Conservation (phyloP, 805 yeast species). For the Monosporozyma unispora region DNA sequence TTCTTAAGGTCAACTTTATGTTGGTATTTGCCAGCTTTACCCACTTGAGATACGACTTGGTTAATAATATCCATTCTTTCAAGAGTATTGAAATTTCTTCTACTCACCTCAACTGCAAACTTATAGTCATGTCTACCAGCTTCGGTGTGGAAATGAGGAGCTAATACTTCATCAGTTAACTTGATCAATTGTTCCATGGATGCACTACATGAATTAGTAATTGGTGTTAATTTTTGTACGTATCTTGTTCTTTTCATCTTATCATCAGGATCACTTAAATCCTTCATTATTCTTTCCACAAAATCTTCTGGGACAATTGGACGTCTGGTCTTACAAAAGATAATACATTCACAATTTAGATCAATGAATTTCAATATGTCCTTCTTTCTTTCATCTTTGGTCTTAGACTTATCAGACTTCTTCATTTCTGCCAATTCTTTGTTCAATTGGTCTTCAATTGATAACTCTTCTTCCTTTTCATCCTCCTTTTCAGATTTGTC, state of each 20-base stretch:
- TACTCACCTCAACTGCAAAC: conserved; percentile 75
- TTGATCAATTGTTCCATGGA: conserved; percentile 56
- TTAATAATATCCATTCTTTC: conserved; percentile 66
- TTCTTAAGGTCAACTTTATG: conserved; percentile 75
- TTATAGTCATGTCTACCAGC: conserved; percentile 27
- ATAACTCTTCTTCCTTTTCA: conserved; percentile 35
- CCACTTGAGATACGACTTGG: conserved; percentile 62
- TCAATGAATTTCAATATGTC: conserved; percentile 50
- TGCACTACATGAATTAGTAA: conserved; percentile 66
- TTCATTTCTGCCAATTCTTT: conserved; percentile 61
- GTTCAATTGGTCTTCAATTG: conserved; percentile 69
- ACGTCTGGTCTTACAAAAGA: conserved; percentile 69
- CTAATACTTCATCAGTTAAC: conserved; percentile 50
- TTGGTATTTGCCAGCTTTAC: conserved; percentile 45
- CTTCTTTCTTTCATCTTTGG: conserved; percentile 33
- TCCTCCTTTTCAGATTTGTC: conserved; percentile 24
- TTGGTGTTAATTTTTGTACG: conserved; percentile 73
- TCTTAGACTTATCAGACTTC: conserved; percentile 27
- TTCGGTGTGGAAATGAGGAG: conserved; percentile 55
- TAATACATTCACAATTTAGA: conserved; percentile 71
- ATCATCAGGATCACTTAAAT: conserved; percentile 39
- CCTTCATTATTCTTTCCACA: conserved; percentile 55
- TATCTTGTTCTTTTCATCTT: conserved; percentile 52
- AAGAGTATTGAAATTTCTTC: conserved; percentile 69
- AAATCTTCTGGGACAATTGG: conserved; percentile 75